Conservation (phyloP, 164 flowering plant species). For the Macadamia tetraphylla region DNA sequence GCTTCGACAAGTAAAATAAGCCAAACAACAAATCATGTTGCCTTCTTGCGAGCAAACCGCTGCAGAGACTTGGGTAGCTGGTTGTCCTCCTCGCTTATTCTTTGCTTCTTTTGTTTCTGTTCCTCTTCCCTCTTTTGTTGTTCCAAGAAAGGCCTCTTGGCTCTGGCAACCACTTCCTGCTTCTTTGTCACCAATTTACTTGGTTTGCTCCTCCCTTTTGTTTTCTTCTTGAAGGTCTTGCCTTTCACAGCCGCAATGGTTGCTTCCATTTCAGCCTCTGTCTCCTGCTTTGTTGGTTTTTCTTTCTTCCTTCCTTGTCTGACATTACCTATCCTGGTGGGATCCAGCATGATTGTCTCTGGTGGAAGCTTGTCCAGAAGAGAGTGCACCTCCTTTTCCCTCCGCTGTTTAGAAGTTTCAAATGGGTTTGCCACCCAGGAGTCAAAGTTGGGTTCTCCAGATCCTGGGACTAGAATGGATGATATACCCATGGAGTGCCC, state of each 20-base stretch:
- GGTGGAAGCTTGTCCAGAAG: conserved; percentile 95
- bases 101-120: conserved; percentile 38
- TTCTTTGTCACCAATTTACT: conserved; percentile 60
- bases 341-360: conserved; percentile 85
- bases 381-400: conserved; percentile 76
- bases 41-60: conserved; percentile 47
- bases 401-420: conserved; percentile 71
- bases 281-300: conserved; percentile 48
- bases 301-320: conserved; percentile 49
- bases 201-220: conserved; percentile 85
- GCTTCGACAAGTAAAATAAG: too few species aligned
- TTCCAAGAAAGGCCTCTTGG: conserved; percentile 73
- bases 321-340: conserved; percentile 64
- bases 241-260: conserved; percentile 57
- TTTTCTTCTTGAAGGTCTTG: conserved; percentile 49
- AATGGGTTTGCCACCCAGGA: conserved; percentile 90
- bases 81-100: conserved; percentile 30
- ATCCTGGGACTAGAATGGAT: conserved; percentile 77
- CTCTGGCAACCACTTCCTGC: conserved; percentile 42
- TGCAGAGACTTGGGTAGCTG: conserved; percentile 54
- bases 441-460: conserved; percentile 97
- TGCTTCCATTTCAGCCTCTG: conserved; percentile 68
- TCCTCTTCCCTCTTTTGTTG: conserved; percentile 38
- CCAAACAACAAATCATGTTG: not conserved
- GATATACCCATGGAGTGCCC: conserved; percentile 94